These are phyloP conservation scores for Boletus sensibilis DNA, from an alignment of 768 basidiomycete species.

Conservation along the genomic window DNA sequence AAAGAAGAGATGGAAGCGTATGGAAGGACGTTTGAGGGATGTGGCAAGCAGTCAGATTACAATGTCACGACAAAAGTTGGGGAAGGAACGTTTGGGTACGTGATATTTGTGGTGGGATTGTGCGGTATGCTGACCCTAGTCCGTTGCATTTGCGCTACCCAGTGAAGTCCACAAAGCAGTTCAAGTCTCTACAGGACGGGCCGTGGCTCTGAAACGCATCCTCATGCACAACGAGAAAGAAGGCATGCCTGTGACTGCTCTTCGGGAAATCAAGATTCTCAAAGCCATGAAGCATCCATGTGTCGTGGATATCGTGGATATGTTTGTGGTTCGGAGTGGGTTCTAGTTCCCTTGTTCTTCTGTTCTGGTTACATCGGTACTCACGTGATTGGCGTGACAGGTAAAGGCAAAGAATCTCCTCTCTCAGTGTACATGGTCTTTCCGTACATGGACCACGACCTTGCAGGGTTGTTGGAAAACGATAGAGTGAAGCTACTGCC, in stretches of 20 bases:
- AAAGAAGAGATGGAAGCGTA: constrained; percentile 70
- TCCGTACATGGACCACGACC: constrained; percentile 99
- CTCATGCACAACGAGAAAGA: constrained; percentile 96
- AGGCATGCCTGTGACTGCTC: constrained; percentile 94
- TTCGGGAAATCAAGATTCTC: constrained; percentile 95
- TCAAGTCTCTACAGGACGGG: constrained; percentile 53
- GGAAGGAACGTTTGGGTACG: constrained; percentile 95
- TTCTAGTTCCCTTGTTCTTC: constrained; percentile 11
- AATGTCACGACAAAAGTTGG: constrained; percentile 84
- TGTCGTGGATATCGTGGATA: constrained; percentile 86
- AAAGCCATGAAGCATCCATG: constrained; percentile 85
- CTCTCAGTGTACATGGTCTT: constrained; percentile 97
- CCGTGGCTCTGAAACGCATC: constrained; percentile 91
- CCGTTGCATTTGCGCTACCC: constrained; percentile 6
- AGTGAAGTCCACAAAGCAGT: constrained; percentile 92
- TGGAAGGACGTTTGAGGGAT: constrained; percentile 64
- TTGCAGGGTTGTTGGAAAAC: constrained; percentile 92
- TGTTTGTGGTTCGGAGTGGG: constrained; percentile 84
- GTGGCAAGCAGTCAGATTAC: constrained; percentile 74
- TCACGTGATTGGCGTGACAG: constrained; percentile 10
- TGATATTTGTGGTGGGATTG: constrained; percentile 17
- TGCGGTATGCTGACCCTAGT: constrained; percentile 9
- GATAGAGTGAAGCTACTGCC: constrained; percentile 79
- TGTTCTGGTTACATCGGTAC: neutral
- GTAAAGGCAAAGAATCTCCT: constrained; percentile 59